phyloP scores from a whole-genome alignment of 176 grass and related monocot species.

The Oryza glaberrima region DNA sequence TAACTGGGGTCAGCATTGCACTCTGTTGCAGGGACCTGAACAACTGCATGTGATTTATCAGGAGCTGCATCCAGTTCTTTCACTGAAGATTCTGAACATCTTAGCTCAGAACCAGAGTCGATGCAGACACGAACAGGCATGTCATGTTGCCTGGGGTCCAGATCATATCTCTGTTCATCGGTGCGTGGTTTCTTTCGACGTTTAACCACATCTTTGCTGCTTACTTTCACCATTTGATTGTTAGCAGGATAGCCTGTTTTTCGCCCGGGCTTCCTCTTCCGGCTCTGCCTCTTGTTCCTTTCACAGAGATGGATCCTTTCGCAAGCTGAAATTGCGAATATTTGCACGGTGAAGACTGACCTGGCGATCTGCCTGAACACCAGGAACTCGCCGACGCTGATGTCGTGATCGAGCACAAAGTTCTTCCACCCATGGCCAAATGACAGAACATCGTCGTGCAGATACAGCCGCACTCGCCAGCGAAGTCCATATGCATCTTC shows the following conservation, averaged over 20 bases:
- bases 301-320: slow-evolving; percentile 60
- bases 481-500: slow-evolving; percentile 57
- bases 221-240: not conserved
- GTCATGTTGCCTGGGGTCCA: not conserved
- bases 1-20: not conserved
- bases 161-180: not conserved
- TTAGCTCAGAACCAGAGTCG: slow-evolving; percentile 11
- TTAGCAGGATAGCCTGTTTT: not conserved
- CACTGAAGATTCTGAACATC: slow-evolving; percentile 14
- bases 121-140: not conserved
- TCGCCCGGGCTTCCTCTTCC: slow-evolving; percentile 49
- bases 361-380: slow-evolving; percentile 61
- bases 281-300: slow-evolving; percentile 48
- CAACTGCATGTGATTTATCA: slow-evolving; percentile 5
- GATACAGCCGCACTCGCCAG: slow-evolving; percentile 49
- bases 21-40: not conserved
- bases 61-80: not conserved
- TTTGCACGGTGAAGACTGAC: slow-evolving; percentile 61
- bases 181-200: slow-evolving; percentile 30
- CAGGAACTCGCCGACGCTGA: slow-evolving; percentile 63
- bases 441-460: slow-evolving; percentile 30
- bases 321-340: slow-evolving; percentile 53
- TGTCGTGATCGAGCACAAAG: slow-evolving; percentile 61
- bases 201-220: not conserved
- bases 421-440: slow-evolving; percentile 66